These are phyloP conservation scores for Podospora didyma DNA, from an alignment of 495 filamentous ascomycete genomes.

Conservation along the genomic window DNA sequence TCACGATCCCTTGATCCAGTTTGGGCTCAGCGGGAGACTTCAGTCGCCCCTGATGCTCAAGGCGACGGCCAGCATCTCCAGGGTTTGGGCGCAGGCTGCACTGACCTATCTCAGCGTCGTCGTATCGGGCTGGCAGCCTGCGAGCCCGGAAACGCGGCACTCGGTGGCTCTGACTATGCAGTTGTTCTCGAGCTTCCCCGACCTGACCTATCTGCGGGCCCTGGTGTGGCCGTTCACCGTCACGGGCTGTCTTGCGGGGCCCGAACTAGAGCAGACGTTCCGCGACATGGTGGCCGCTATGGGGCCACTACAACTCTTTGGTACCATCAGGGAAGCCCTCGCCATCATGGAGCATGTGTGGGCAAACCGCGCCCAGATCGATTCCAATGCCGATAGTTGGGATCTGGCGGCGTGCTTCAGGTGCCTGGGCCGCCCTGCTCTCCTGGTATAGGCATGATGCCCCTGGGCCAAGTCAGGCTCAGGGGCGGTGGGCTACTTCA, in stretches of 20 bases:
- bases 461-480: too few species aligned
- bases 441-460: conserved; percentile 33
- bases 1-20: conserved; percentile 10
- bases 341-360: conserved; percentile 50
- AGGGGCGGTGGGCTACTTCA: too few species aligned
- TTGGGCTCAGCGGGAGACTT: neutral
- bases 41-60: neutral
- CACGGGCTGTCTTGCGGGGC: conserved; percentile 47
- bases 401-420: conserved; percentile 40
- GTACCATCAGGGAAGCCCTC: conserved; percentile 43
- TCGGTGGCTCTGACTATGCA: conserved; percentile 33
- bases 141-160: conserved; percentile 31
- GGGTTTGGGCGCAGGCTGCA: conserved; percentile 46
- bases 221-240: conserved; percentile 50
- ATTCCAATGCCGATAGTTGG: conserved; percentile 25
- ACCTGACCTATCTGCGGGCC: conserved; percentile 30
- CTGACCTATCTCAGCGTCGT: conserved; percentile 48
- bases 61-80: conserved; percentile 15
- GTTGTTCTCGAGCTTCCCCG: conserved; percentile 26
- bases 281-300: conserved; percentile 34
- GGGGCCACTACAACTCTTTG: conserved; percentile 40
- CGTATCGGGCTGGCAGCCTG: conserved; percentile 51
- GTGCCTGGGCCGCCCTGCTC: conserved; percentile 29
- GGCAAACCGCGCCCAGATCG: conserved; percentile 31
- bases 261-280: conserved; percentile 38